These are phyloP conservation scores for Fistulinella cinereoalba DNA, from an alignment of 1,284 basidiomycete species.

Conservation along the genomic window DNA sequence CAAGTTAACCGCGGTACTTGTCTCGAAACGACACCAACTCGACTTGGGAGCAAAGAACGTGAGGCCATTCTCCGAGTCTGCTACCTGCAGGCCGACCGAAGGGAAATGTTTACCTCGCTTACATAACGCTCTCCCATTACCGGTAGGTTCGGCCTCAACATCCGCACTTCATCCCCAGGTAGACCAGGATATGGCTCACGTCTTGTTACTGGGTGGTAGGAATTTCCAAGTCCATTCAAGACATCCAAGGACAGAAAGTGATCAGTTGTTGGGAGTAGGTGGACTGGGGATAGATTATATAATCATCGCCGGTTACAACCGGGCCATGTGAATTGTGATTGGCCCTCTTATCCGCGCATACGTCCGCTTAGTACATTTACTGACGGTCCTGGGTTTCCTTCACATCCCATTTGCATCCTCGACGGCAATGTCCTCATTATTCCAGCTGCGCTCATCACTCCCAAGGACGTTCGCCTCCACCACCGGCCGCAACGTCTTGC, in stretches of 20 bases:
- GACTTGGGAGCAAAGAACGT: constrained; percentile 14
- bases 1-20: constrained; percentile 4
- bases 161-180: no score
- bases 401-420: not conserved
- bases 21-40: constrained; percentile 4
- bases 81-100: no score
- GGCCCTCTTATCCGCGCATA: constrained; percentile 5
- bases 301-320: constrained; percentile 8
- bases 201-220: no score
- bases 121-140: no score
- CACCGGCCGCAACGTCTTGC: constrained; percentile 40
- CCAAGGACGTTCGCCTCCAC: constrained; percentile 41
- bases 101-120: no score
- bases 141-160: no score
- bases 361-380: not conserved
- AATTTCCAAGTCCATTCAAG: no score
- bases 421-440: constrained; percentile 48
- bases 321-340: constrained; percentile 17
- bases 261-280: no score
- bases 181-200: no score
- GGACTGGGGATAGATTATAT: not conserved
- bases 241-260: no score
- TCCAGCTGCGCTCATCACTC: constrained; percentile 49
- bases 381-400: not conserved
- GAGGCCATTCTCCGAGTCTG: constrained; percentile 18